phyloP scores from a whole-genome alignment of 805 yeast species.

The Saccharomycopsis olivae region DNA sequence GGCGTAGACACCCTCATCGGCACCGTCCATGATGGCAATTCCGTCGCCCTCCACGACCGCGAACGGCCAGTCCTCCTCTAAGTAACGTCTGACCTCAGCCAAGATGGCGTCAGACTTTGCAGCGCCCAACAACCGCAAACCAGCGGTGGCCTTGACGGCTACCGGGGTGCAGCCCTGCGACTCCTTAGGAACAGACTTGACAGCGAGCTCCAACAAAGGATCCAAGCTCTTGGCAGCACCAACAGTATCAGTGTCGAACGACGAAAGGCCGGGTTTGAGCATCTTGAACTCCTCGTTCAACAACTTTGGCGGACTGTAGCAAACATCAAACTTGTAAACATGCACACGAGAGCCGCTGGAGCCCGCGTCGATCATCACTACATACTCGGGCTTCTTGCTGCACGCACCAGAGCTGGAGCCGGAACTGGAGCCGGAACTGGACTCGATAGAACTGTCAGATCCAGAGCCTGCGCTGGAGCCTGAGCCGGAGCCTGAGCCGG shows the following conservation, averaged over 20 bases:
- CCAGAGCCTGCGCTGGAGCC: constrained; percentile 1
- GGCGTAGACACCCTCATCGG: constrained; percentile 96
- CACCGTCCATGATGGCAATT: constrained; percentile 88
- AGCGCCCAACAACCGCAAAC: constrained; percentile 76
- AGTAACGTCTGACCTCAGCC: constrained; percentile 61
- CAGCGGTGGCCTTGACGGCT: constrained; percentile 97
- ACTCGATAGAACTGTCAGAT: not conserved
- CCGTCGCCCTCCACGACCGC: constrained; percentile 85
- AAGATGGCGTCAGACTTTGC: constrained; percentile 63
- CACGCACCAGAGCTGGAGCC: too few species aligned
- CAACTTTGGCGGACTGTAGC: constrained; percentile 74
- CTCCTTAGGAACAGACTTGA: constrained; percentile 64
- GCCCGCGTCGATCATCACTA: constrained; percentile 95
- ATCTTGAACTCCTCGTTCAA: constrained; percentile 73
- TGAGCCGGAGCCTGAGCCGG: too few species aligned
- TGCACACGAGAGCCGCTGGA: constrained; percentile 96
- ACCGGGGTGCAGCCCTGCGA: constrained; percentile 79
- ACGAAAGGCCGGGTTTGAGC: constrained; percentile 88
- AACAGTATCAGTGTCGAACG: constrained; percentile 64
- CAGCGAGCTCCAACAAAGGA: constrained; percentile 65
- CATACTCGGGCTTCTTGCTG: constrained; percentile 48
- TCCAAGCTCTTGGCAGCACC: constrained; percentile 92
- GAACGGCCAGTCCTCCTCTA: constrained; percentile 80
- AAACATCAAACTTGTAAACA: constrained; percentile 82
- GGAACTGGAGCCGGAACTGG: not conserved